Base-by-base conservation (phyloP, 2,329 filamentous ascomycete species). In the Helotiales sp. region DNA sequence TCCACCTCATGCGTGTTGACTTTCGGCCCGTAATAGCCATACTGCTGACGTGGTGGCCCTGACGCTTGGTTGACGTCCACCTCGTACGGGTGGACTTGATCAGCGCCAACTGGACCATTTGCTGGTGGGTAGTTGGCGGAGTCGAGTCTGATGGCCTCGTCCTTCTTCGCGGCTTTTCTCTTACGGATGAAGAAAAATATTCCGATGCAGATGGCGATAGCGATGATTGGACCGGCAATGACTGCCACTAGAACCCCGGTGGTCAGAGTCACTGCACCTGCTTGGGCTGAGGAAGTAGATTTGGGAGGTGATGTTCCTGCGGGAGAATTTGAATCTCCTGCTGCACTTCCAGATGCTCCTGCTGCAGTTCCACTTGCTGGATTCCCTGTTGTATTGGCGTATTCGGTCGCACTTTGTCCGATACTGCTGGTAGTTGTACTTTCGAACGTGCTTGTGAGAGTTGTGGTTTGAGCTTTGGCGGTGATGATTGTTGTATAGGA, bases 41-140 rank as follows among this genome's bases (percentile, higher is more conserved):
- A 63, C 10, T 61, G 55, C n/a, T 61, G 57, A 30, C 30, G 34
- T 28, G 55, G 26, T 10, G 47, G 50, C 20, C 47, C 30, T 1
- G 60, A 54, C 8, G 59, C 60, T 57, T 71, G 66, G 32, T 66
- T 70, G 6, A 59, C 55, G 32, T 62, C 57, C 5, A 64, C 66
- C 24, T 71, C 70, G 24, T 72, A 72, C 1, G 70, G 66, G 52
- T 69, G 20, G 5, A 66, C 45, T 45, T 72, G 68, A 47, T 70
- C 70, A 34, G 63, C 66, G 34, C 70, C 69, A 1, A 70, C 69
- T 1, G 70, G 70, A 3, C 70, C 69, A 57, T 72, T 70, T 1
- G 70, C 47, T 32, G 70, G 68, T 22, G 68, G 64, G 30, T 65
- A 50, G 37, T 57, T 50, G 6, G 64, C 28, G 8, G 68, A 69